phyloP scores from a whole-genome alignment of 2,329 filamentous ascomycete genomes.

The Samsoniella hepiali region DNA sequence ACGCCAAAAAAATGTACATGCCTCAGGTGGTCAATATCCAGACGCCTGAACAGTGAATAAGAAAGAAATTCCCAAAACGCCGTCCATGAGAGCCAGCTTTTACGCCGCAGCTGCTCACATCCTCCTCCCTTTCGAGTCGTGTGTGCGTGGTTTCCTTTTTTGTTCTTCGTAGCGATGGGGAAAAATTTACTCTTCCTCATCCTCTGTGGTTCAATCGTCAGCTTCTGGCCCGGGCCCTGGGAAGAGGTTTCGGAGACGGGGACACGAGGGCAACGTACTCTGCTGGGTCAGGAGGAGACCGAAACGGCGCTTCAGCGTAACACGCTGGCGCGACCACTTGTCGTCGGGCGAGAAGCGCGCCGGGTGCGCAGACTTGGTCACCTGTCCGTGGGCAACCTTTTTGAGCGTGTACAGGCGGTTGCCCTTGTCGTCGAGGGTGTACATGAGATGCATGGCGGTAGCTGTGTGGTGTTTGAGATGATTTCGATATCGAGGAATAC shows the following conservation, averaged over 20 bases:
- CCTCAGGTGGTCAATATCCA: background rate
- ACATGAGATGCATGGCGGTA: conserved; percentile 62
- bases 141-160: background rate
- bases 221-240: background rate
- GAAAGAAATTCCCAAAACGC: conserved; percentile 11
- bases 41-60: background rate
- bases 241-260: background rate
- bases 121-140: background rate
- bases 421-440: conserved; percentile 77
- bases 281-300: conserved; percentile 81
- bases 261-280: conserved; percentile 33
- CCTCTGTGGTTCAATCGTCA: background rate
- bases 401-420: conserved; percentile 94
- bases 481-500: background rate
- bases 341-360: conserved; percentile 97
- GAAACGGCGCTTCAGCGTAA: conserved; percentile 92
- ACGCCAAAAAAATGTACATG: background rate
- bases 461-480: background rate
- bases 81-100: conserved; percentile 14
- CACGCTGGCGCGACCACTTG: conserved; percentile 95
- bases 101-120: background rate
- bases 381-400: conserved; percentile 77
- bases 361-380: conserved; percentile 94
- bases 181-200: conserved; percentile 5
- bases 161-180: no score